Conservation (phyloP, 306 rosid genomes). For the Senna siamea region DNA sequence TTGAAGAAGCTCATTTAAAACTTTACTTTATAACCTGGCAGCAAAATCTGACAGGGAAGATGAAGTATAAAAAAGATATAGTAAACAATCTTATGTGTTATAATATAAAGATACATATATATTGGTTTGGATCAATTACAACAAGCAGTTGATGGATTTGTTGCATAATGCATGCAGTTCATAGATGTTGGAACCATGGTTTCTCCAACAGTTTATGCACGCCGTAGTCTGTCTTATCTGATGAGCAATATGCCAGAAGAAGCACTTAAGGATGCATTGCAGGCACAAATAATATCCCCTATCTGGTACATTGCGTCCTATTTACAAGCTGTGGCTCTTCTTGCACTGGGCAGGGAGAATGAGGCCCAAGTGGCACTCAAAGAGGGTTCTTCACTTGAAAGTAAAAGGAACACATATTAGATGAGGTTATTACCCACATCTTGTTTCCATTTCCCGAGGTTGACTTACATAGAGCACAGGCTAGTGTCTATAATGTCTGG, state of each 20-base stretch:
- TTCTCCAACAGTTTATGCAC: slow-evolving; percentile 90
- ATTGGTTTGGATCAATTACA: slow-evolving; percentile 31
- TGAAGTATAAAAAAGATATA: background rate
- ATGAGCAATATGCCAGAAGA: slow-evolving; percentile 74
- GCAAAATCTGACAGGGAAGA: background rate
- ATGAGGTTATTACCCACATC: slow-evolving; percentile 18
- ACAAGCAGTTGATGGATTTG: slow-evolving; percentile 41
- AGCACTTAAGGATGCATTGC: slow-evolving; percentile 81
- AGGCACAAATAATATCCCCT: slow-evolving; percentile 80
- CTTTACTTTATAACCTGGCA: background rate
- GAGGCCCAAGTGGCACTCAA: slow-evolving; percentile 84
- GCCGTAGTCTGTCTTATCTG: slow-evolving; percentile 84
- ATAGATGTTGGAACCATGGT: slow-evolving; percentile 85
- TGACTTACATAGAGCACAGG: slow-evolving; percentile 42
- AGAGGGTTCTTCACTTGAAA: slow-evolving; percentile 77
- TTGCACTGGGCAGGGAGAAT: slow-evolving; percentile 56
- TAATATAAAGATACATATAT: background rate
- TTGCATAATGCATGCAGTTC: slow-evolving; percentile 68
- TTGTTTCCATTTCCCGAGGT: slow-evolving; percentile 37
- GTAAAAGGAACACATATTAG: slow-evolving; percentile 54
- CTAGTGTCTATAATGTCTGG: slow-evolving; percentile 50
- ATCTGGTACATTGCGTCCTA: slow-evolving; percentile 84
- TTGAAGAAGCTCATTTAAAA: background rate
- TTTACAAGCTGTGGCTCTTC: slow-evolving; percentile 76
- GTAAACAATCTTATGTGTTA: background rate